Conservation (phyloP, 2,329 filamentous ascomycete genomes). For the Pseudogymnoascus sp. region DNA sequence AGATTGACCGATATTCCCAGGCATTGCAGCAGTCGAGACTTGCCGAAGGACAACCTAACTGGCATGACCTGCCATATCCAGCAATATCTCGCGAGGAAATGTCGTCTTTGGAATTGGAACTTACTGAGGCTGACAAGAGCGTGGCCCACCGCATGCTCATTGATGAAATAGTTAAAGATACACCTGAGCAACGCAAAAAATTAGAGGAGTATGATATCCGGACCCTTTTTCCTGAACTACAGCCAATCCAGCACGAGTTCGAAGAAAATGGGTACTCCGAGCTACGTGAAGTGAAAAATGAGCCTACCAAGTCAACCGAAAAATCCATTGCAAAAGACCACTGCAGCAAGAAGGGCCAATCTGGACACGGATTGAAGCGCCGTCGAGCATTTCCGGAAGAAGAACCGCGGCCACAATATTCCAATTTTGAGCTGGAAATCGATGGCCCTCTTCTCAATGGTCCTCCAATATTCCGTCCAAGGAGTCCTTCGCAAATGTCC, state of each 20-base stretch:
- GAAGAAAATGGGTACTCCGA: not conserved
- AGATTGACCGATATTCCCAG: not conserved
- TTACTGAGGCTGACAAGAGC: not conserved
- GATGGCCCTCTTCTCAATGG: not conserved
- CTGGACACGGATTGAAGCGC: not conserved
- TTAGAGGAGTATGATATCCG: not conserved
- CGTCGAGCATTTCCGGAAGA: not conserved
- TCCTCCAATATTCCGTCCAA: not conserved
- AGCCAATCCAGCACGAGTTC: not conserved
- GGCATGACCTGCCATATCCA: not conserved
- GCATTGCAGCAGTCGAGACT: not conserved
- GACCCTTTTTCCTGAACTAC: not conserved
- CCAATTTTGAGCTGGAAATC: not conserved
- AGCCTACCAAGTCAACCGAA: not conserved
- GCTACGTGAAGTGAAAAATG: not conserved
- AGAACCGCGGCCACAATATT: not conserved
- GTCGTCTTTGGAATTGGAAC: not conserved
- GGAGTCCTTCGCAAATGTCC: not conserved
- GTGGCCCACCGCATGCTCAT: not conserved
- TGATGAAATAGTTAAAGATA: not conserved
- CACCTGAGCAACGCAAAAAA: not conserved
- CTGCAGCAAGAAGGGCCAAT: not conserved
- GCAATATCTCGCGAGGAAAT: not conserved
- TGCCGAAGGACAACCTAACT: not conserved
- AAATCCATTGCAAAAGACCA: too few relatives aligned